A percentile compares a stretch with the other conserved stretches of the same genome.
These are phyloP conservation scores for Podosphaera xanthii DNA, from an alignment of 2,329 filamentous ascomycete genomes.

Conservation along the genomic window DNA sequence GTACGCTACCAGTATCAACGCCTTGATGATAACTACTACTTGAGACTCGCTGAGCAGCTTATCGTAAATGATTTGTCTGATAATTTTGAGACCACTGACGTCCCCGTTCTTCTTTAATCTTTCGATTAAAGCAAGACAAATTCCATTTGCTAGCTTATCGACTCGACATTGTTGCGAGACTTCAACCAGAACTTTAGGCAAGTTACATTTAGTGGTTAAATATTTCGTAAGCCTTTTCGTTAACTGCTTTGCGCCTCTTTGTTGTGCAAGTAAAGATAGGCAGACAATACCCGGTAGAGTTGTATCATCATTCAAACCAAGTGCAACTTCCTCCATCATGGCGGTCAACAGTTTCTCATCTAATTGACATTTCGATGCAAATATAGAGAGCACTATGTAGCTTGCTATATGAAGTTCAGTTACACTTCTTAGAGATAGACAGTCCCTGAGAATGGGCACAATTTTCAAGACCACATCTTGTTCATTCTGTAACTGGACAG, in stretches of 20 bases:
- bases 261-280: slow-evolving; percentile 60
- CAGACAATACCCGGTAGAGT: slow-evolving; percentile 53
- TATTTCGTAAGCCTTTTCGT: slow-evolving; percentile 47
- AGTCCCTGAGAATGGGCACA: slow-evolving; percentile 50
- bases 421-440: slow-evolving; percentile 50
- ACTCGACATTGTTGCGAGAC: slow-evolving; percentile 42
- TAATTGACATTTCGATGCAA: slow-evolving; percentile 62
- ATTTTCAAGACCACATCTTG: slow-evolving; percentile 51
- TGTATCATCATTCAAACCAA: slow-evolving; percentile 55
- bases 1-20: slow-evolving; percentile 36
- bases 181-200: slow-evolving; percentile 34
- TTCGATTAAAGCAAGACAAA: slow-evolving; percentile 43
- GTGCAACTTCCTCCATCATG: slow-evolving; percentile 71
- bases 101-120: slow-evolving; percentile 37
- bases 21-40: slow-evolving; percentile 39
- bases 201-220: slow-evolving; percentile 37
- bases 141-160: slow-evolving; percentile 47
- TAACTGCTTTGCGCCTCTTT: slow-evolving; percentile 46
- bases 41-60: slow-evolving; percentile 40
- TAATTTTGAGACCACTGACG: slow-evolving; percentile 29
- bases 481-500: slow-evolving; percentile 58
- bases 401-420: slow-evolving; percentile 65
- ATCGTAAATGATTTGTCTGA: slow-evolving; percentile 37
- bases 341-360: slow-evolving; percentile 61
- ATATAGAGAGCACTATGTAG: slow-evolving; percentile 74